phyloP scores from a whole-genome alignment of 176 grass and related monocot genomes.

The Oryza brachyantha region DNA sequence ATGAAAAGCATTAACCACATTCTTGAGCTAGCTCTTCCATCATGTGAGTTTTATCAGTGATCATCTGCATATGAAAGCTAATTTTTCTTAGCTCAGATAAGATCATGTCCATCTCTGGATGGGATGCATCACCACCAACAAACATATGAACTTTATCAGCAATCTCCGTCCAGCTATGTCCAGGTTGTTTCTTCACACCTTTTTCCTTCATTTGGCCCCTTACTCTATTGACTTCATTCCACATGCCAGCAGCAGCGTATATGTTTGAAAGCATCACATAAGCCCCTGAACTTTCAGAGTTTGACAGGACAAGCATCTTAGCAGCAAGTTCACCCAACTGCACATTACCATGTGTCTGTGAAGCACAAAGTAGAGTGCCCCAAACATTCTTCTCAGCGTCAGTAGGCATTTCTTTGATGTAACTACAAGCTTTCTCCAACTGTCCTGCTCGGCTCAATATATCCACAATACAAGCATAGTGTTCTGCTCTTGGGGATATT shows the following conservation, averaged over 20 bases:
- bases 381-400: constrained; percentile 63
- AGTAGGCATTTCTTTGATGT: constrained; percentile 68
- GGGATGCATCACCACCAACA: constrained; percentile 74
- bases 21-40: constrained; percentile 21
- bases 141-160: constrained; percentile 79
- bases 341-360: constrained; percentile 65
- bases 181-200: constrained; percentile 89
- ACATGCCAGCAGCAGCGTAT: constrained; percentile 83
- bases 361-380: constrained; percentile 65
- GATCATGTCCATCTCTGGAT: constrained; percentile 72
- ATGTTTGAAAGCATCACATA: constrained; percentile 95
- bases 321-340: constrained; percentile 81
- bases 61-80: constrained; percentile 74
- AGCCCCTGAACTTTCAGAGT: constrained; percentile 62
- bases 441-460: constrained; percentile 70
- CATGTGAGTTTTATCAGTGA: constrained; percentile 23
- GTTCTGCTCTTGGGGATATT: constrained; percentile 58
- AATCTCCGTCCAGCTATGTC: constrained; percentile 87
- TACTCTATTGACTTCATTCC: constrained; percentile 69
- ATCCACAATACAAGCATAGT: constrained; percentile 88
- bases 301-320: constrained; percentile 56
- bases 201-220: constrained; percentile 79
- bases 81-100: constrained; percentile 61
- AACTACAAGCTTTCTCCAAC: constrained; percentile 67
- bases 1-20: constrained; percentile 22